Evolutionary conservation across 1,284 basidiomycete species (phyloP), one percentile per base, ranked within the genome.

Genomic region (Macrocystidia cucumis): DNA sequence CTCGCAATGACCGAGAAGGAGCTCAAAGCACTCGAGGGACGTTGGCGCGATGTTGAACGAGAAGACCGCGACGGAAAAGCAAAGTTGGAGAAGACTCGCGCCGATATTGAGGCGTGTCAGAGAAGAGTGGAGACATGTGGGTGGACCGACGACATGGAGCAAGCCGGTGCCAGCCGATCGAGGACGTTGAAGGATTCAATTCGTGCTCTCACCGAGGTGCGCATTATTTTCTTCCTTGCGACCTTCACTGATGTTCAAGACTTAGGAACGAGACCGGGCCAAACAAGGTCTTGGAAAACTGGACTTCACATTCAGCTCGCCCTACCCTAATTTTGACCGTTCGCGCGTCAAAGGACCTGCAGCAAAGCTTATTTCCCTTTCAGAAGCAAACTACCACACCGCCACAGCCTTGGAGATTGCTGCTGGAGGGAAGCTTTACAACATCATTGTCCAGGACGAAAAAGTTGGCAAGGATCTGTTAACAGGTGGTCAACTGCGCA

Each of bases 381-480:
- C 80, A 23, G 60, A 74, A 17, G 63, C 72, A 33, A 78, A 92
- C 52, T 80, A 78, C 50, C 66, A 80, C 48, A 87, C 85, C 43
- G 78, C 91, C 1, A 91, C 90, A 0, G 96, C 95, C 1, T 74
- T 98, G 16, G 96, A 99, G 59, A 85, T 98, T 43, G 83, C 89
- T 19, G 93, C 93, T 0, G 92, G 93, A 2, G 83, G 78, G 1
- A 84, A 86, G 44, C 69, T 98, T n/a, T 97, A 90, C 65, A 93
- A 98, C 44, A 86, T 95, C 25, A 87, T 98, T 13, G 90, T 98
- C 13, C 80, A 95, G 48, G 84, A 96, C 55, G 91, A 97, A 57
- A 73, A 74, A 40, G 78, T 93, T 35, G 92, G 91, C 27, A 87
- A 88, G 44, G 80, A 89, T 26, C 70, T 98, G 17, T 67, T 99